Evolutionary conservation across 352 stramenopile species (phyloP).

Genomic region (Pythium diclinum): DNA sequence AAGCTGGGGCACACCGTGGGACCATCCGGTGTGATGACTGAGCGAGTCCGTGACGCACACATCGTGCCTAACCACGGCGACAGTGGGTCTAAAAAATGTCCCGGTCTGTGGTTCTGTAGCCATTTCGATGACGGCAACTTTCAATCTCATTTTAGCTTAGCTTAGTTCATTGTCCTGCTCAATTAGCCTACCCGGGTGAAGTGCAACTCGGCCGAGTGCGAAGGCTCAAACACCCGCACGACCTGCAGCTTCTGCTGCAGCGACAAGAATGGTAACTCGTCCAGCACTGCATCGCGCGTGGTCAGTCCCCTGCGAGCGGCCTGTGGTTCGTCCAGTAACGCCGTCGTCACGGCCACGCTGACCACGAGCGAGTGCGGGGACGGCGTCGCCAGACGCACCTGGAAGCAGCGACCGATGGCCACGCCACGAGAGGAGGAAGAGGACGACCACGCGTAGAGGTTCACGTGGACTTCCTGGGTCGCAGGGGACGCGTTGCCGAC

Average conservation of each 20-base stretch:
- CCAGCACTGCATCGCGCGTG: not conserved
- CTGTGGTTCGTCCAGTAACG: not conserved
- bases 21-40: not conserved
- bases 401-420: slow-evolving; percentile 6
- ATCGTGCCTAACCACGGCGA: not conserved
- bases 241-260: slow-evolving; percentile 10
- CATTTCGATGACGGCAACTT: not conserved
- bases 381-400: slow-evolving; percentile 6
- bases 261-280: slow-evolving; percentile 8
- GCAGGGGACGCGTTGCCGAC: not conserved
- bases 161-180: not conserved
- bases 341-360: slow-evolving; percentile 6
- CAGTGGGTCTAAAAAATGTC: not conserved
- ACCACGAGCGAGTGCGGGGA: not conserved
- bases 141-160: not conserved
- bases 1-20: too few relatives aligned
- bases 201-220: slow-evolving; percentile 1
- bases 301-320: not conserved
- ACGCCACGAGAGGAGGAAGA: not conserved
- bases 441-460: slow-evolving; percentile 11
- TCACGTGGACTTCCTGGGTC: slow-evolving; percentile 3
- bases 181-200: not conserved
- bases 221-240: slow-evolving; percentile 11
- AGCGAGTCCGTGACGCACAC: not conserved
- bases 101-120: not conserved